Evolutionary conservation across 805 yeast genomes (phyloP), one percentile per base, ranked within the genome.

Genomic region (Metschnikowia henanensis): DNA sequence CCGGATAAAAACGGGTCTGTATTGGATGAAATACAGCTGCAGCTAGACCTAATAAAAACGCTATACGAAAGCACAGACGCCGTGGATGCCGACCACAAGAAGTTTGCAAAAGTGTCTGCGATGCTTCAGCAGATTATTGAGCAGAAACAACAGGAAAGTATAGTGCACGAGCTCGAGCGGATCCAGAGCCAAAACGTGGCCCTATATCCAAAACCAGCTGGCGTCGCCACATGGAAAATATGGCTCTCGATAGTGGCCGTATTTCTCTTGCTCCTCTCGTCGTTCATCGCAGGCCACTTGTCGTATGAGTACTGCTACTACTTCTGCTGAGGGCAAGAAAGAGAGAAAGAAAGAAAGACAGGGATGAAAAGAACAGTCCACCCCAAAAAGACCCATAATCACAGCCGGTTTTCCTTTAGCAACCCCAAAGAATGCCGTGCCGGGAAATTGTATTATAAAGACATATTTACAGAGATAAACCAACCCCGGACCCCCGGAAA

Each of bases 251-350:
- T 45, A 8, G 40, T 34, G n/a, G 44, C 36, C 16, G 18, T 53
- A 6, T 39, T 45, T 6, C 16, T 52, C 18, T 47, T 62, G 40
- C 41, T 62, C 13, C 39, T 49, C 16, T 46, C 59, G 13, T 61
- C 65, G 22, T 53, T 59, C 37, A 20, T 58, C 26, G 62, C 61
- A 12, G 64, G 70, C n/a, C 67, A 61, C 16, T 50, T 62, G 22
- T 53, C 57, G 21, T 68, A 68, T 46, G 66, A 66, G 15, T 69
- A 70, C 52, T 70, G 75, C 51, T 70, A 70, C 55, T 69, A 65
- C 54, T 59, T 58, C 50, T 69, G 74, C 51, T 69, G 33, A 35
- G 12, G 15, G 8, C 16, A n/a, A 20, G 13, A 18, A 6, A 16
- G n/a, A 20, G 13, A 6, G 3, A 18, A 12, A 21, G 6, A 33